Evolutionary conservation across 2,329 filamentous ascomycete genomes (phyloP).

Genomic region (Aaosphaeria pasadenensis): DNA sequence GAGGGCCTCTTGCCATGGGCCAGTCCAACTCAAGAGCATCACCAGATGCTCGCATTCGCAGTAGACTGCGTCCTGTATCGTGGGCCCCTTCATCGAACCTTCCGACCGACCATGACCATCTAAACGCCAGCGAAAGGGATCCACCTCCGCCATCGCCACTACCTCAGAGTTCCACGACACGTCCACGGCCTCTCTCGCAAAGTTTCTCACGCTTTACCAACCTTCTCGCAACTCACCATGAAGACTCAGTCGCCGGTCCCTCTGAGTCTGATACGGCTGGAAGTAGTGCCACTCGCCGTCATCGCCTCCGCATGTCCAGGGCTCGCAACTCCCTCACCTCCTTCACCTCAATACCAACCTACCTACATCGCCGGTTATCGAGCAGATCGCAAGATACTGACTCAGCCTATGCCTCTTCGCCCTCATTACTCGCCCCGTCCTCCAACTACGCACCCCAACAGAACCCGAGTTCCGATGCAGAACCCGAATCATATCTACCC

Average conservation of each 20-base stretch:
- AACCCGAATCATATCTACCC: constrained; percentile 30
- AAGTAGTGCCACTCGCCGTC: constrained; percentile 14
- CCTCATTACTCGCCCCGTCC: constrained; percentile 11
- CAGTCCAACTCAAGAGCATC: constrained; percentile 35
- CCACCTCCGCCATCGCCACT: too few species aligned
- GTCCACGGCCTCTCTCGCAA: constrained; percentile 19
- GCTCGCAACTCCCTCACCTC: constrained; percentile 34
- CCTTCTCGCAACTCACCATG: constrained; percentile 25
- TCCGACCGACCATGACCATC: constrained; percentile 12
- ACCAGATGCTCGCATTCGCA: constrained; percentile 20
- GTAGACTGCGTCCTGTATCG: constrained; percentile 27
- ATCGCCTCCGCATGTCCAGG: constrained; percentile 30
- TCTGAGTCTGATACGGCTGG: constrained; percentile 14
- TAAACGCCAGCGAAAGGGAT: constrained; percentile 1
- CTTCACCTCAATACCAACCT: constrained; percentile 23
- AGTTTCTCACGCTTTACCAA: constrained; percentile 24
- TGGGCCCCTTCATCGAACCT: constrained; percentile 28
- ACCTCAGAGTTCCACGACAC: constrained; percentile 3
- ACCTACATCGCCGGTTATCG: constrained; percentile 28
- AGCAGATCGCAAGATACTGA: constrained; percentile 15
- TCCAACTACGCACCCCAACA: constrained; percentile 19
- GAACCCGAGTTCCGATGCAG: constrained; percentile 16
- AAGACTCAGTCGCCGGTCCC: constrained; percentile 29
- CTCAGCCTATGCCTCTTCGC: constrained; percentile 12
- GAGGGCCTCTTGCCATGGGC: constrained; percentile 34